Evolutionary conservation across 2,329 filamentous ascomycete species (phyloP), one percentile per base, ranked within the genome.

Genomic region (Penicillium hesseltinei): DNA sequence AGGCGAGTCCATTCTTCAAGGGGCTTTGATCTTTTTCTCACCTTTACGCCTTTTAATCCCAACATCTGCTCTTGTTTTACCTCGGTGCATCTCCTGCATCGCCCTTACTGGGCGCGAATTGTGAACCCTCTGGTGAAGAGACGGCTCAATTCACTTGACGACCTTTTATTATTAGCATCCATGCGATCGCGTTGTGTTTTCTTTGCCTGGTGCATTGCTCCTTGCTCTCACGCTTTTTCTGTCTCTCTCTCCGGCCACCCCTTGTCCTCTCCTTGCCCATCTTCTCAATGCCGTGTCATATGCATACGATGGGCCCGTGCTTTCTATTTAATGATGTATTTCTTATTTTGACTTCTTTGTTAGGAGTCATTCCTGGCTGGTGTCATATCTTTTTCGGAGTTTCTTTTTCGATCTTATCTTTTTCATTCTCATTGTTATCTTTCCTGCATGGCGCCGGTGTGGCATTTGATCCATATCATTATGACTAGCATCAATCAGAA

Each of bases 1-100:
- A 90, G 70, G 90, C 88, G 7, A 85, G 86, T 62, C 83, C 84
- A 36, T 95, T 96, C 70, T 96, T 96, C 71, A 86, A 82, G 52
- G 66, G 72, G 4, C 62, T 77, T 52, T 77, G 58, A 73, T 54
- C 11, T 38, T 36, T n/a, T 5, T 15, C 17, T 25, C 21, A 10
- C 17, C 11, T 42, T 8, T 23, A 40, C 29, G 10, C 13, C n/a
- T 53, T 40, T 29, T 53, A 36, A 57, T 53, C 29, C 9, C 35
- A 19, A 35, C 27, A 27, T 35, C 7, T 38, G 43, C 33, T 47
- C 27, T 19, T 35, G 9, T 42, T 27, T 29, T 33, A 11, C 19
- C 23, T 23, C 11, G 15, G 13, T 53, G 27, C 25, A 53, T 21
- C 21, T 46, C 19, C 19, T 23, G 31, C 35, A 52, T 46, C 17